Evolutionary conservation across 2,329 filamentous ascomycete species (phyloP), one percentile per base, ranked within the genome.

Genomic region (Cladosporium oxysporum): DNA sequence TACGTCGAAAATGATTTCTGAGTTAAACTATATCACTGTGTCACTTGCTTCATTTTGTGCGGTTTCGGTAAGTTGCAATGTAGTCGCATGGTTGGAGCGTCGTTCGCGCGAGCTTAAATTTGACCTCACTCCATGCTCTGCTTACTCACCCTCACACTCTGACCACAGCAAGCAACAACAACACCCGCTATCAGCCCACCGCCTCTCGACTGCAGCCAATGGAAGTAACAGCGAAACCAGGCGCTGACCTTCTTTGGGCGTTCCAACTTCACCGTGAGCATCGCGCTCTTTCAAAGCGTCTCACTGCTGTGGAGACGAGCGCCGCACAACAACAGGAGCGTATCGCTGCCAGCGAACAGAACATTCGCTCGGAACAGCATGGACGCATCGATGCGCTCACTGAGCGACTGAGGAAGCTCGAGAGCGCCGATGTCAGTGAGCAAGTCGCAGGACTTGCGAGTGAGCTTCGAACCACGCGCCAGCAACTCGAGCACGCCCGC

Each of bases 381-480:
- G 33, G 18, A n/a, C 18, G 47, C 16, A 18, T 66, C 16, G 50
- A 52, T 18, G 37, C 28, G 26, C 31, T 66, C 28, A 90, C 91
- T 77, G 90, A 93, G 74, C 92, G 89, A 21, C 88, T 64, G 18
- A 50, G 49, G 11, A 26, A 41, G 33, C 31, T 65, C 31, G 29
- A 65, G 35, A 31, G 60, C 33, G 41, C 44, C 26, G 63, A 63
- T 18, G 5, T 26, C 35, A 55, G 35, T 10, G 60, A 41, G 33
- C 60, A 41, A 26, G n/a, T 63, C 7, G 60, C 49, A 31, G 60
- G 60, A n/a, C 60, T 63, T 16, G 50, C 60, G 7, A 10, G 26
- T 33, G 49, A 63, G 10, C 33, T 63, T 11, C 49, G 50, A 21
- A 18, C 16, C 16, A 55, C 50, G 12, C 60, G 50, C 35, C 49